These are phyloP conservation scores for Wilhelminamyces savonicus DNA, from an alignment of 805 yeast genomes.

Conservation along the genomic window DNA sequence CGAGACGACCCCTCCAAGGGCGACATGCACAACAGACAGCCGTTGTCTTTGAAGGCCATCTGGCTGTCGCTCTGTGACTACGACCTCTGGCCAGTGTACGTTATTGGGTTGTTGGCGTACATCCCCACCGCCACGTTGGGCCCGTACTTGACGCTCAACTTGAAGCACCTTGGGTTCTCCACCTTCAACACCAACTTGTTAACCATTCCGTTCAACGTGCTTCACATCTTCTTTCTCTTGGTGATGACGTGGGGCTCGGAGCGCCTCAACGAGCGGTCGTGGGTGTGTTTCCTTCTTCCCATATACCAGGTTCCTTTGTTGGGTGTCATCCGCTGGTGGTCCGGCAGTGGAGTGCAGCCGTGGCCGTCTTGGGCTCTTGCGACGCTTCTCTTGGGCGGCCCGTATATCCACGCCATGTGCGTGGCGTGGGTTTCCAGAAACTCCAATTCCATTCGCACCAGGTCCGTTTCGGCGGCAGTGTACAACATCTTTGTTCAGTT, in stretches of 20 bases:
- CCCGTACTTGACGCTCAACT: slow-evolving; percentile 4
- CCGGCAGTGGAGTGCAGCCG: slow-evolving; percentile 4
- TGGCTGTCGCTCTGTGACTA: slow-evolving; percentile 12
- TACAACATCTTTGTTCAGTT: slow-evolving; percentile 21
- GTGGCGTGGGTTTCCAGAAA: slow-evolving; percentile 24
- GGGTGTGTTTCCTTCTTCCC: slow-evolving; percentile 3
- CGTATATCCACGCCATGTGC: slow-evolving; percentile 19
- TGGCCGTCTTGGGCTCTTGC: slow-evolving; percentile 6
- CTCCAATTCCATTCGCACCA: slow-evolving; percentile 17
- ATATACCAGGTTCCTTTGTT: slow-evolving; percentile 3
- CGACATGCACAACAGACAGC: slow-evolving; percentile 23
- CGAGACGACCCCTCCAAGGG: slow-evolving; percentile 25
- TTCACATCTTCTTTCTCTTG: slow-evolving; percentile 31
- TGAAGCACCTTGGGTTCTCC: slow-evolving; percentile 15
- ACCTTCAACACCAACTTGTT: slow-evolving; percentile 17
- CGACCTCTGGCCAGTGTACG: slow-evolving; percentile 23
- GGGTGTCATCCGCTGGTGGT: slow-evolving; percentile 6
- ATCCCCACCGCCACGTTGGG: slow-evolving; percentile 12
- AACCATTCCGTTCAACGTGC: slow-evolving; percentile 14
- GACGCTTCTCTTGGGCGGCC: slow-evolving; percentile 15
- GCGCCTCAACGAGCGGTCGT: slow-evolving; percentile 16
- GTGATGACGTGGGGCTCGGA: slow-evolving; percentile 32
- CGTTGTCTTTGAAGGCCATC: slow-evolving; percentile 13
- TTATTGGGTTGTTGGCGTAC: slow-evolving; percentile 18
- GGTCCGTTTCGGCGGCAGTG: slow-evolving; percentile 23